phyloP scores from a whole-genome alignment of 2,329 filamentous ascomycete species.

The Colletotrichum theobromicola region DNA sequence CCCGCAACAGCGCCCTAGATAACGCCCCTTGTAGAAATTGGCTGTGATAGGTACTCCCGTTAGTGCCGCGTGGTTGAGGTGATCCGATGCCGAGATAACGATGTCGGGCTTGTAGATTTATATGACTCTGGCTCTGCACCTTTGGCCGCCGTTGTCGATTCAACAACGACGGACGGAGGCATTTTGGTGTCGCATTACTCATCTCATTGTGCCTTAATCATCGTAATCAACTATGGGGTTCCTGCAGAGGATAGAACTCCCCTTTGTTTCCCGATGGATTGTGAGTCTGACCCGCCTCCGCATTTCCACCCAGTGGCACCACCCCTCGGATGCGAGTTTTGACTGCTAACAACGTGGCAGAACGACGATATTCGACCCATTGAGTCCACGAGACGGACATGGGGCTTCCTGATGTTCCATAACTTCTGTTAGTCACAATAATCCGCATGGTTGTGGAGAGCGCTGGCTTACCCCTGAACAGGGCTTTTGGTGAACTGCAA shows the following conservation, averaged over 20 bases:
- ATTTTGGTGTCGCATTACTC: not conserved
- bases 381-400: slow-evolving; percentile 45
- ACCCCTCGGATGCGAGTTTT: not conserved
- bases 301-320: not conserved
- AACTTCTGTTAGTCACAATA: slow-evolving; percentile 45
- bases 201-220: not conserved
- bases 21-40: not conserved
- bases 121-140: not conserved
- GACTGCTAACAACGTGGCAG: slow-evolving; percentile 22
- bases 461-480: slow-evolving; percentile 19
- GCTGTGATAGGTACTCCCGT: not conserved
- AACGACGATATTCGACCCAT: slow-evolving; percentile 58
- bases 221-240: slow-evolving; percentile 24
- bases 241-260: slow-evolving; percentile 30
- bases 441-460: too few relatives aligned
- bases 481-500: slow-evolving; percentile 54
- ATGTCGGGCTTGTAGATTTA: not conserved
- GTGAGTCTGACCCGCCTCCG: slow-evolving; percentile 23
- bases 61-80: not conserved
- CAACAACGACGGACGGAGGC: not conserved
- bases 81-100: not conserved
- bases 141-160: not conserved
- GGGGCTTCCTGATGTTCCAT: slow-evolving; percentile 46
- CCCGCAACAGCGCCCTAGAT: not conserved
- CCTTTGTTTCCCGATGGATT: slow-evolving; percentile 37